Percentiles rank a stretch among this genome's conserved stretches.
phyloP scores from a whole-genome alignment of 1,284 basidiomycete genomes.

The Termitomyces sp. region DNA sequence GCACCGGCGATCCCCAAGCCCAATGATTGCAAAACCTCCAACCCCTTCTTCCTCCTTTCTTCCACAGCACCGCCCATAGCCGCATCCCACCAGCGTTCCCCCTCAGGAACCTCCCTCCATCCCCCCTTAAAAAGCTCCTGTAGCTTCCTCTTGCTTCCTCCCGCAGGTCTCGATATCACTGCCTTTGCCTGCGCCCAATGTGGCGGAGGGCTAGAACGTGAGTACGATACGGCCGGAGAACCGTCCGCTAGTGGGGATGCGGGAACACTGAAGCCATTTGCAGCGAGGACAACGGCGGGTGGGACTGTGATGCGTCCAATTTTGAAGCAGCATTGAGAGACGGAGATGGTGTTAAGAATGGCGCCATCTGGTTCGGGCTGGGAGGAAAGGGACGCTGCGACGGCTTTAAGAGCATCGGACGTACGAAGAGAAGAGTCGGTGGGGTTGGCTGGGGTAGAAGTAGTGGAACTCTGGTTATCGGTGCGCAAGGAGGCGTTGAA shows the following conservation, averaged over 20 bases:
- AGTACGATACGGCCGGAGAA: conserved; percentile 25
- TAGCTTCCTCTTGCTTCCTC: conserved; percentile 36
- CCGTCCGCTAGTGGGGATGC: conserved; percentile 16
- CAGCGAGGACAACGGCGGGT: conserved; percentile 52
- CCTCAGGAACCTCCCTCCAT: conserved; percentile 50
- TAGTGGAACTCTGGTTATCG: conserved; percentile 15
- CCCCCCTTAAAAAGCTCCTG: conserved; percentile 44
- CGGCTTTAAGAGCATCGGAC: conserved; percentile 29
- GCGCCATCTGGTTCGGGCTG: conserved; percentile 51
- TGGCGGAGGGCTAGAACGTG: conserved; percentile 45
- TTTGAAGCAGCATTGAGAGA: conserved; percentile 74
- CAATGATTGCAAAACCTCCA: conserved; percentile 14
- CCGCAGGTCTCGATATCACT: conserved; percentile 30
- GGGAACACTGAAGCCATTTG: conserved; percentile 46
- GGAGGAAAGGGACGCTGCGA: conserved; percentile 28
- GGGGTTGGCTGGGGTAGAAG: conserved; percentile 14
- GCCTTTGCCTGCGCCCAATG: conserved; percentile 42
- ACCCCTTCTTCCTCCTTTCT: conserved; percentile 28
- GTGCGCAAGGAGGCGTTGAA: conserved; percentile 18
- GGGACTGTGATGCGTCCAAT: conserved; percentile 72
- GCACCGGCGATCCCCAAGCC: conserved; percentile 12
- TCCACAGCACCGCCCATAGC: conserved; percentile 50
- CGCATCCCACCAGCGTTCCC: conserved; percentile 60
- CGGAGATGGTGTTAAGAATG: conserved; percentile 61
- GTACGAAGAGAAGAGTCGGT: conserved; percentile 14